These are phyloP conservation scores for Penstemon newberryi DNA, from an alignment of 257 asterid species.

Conservation along the genomic window DNA sequence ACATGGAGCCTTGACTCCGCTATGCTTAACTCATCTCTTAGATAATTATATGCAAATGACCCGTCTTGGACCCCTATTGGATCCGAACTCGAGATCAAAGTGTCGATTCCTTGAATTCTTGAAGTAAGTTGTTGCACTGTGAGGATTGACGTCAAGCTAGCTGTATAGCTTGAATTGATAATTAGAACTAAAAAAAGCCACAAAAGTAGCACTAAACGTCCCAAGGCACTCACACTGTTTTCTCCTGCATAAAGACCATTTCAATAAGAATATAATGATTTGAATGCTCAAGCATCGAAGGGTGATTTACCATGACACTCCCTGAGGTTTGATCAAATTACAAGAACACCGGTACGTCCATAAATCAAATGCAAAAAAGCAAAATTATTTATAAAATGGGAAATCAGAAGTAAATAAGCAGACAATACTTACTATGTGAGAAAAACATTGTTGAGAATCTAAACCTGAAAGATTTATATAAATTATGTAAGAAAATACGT, in stretches of 20 bases:
- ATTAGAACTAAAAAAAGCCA: conserved; percentile 97
- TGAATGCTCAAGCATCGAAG: background rate
- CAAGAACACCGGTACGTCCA: too few species aligned
- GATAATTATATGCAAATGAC: conserved; percentile 72
- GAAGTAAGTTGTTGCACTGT: conserved; percentile 84
- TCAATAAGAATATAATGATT: background rate
- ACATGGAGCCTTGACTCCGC: conserved; percentile 63
- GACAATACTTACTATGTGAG: conserved; percentile 71
- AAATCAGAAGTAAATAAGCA: too few species aligned
- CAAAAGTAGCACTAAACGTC: conserved; percentile 74
- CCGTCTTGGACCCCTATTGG: conserved; percentile 96
- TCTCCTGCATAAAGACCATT: conserved; percentile 58
- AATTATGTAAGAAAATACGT: conserved; percentile 16
- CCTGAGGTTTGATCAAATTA: too few species aligned
- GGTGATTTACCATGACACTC: too few species aligned
- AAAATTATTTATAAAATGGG: too few species aligned
- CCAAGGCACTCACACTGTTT: conserved; percentile 87
- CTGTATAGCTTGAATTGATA: conserved; percentile 95
- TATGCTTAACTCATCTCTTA: conserved; percentile 57
- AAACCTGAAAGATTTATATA: conserved; percentile 64
- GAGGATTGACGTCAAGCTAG: conserved; percentile 97
- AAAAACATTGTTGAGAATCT: conserved; percentile 98
- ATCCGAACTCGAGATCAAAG: conserved; percentile 57
- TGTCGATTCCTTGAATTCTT: conserved; percentile 76
- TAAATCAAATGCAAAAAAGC: too few species aligned